These are phyloP conservation scores for Primulina tabacum DNA, from an alignment of 257 asterid genomes.

Conservation along the genomic window DNA sequence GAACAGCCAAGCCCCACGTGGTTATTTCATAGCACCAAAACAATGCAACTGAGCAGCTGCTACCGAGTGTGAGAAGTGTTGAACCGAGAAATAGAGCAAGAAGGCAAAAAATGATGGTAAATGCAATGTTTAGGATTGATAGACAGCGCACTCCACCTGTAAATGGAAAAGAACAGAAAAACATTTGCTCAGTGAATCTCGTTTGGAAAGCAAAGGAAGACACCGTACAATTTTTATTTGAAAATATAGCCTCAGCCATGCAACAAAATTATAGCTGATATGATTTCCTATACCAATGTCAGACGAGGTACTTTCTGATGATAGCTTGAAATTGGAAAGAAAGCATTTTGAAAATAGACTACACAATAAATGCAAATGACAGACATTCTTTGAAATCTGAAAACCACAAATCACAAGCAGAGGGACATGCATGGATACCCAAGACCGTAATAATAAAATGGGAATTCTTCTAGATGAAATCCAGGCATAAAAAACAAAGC, in stretches of 20 bases:
- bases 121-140: conserved; percentile 64
- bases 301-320: neutral
- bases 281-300: neutral
- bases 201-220: conserved; percentile 2
- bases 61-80: conserved; percentile 85
- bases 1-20: conserved; percentile 76
- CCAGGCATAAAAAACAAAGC: neutral
- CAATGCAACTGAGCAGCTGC: conserved; percentile 88
- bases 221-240: neutral
- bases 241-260: neutral
- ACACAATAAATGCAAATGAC: neutral
- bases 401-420: conserved; percentile 1
- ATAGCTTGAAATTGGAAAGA: neutral
- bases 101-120: conserved; percentile 71
- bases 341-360: neutral
- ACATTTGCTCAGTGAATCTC: neutral
- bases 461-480: neutral
- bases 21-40: conserved; percentile 92
- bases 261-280: conserved; percentile 1
- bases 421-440: neutral
- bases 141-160: conserved; percentile 91
- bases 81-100: conserved; percentile 91
- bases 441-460: neutral
- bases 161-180: conserved; percentile 16
- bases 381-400: neutral